Conservation (phyloP, 1,284 basidiomycete genomes). For the Laetiporus sulphureus region DNA sequence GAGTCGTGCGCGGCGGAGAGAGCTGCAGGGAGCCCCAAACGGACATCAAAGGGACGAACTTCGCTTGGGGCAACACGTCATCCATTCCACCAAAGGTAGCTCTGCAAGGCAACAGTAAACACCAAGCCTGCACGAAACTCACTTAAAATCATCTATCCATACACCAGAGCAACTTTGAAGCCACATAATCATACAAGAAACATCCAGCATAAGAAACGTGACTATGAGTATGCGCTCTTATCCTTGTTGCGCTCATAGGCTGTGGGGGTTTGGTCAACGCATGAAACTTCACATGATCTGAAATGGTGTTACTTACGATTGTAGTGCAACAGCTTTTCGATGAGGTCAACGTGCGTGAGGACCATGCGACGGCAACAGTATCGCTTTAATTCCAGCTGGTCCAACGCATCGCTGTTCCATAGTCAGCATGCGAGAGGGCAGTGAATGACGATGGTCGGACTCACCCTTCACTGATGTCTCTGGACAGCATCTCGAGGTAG, state of each 20-base stretch:
- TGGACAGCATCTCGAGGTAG: slow-evolving; percentile 74
- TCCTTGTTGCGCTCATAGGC: slow-evolving; percentile 6
- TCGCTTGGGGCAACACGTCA: too few species aligned
- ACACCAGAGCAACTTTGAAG: neutral
- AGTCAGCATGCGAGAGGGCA: neutral
- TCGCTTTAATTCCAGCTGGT: slow-evolving; percentile 85
- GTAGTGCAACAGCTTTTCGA: slow-evolving; percentile 93
- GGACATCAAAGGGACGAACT: too few species aligned
- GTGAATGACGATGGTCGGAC: slow-evolving; percentile 19
- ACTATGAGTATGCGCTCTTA: too few species aligned
- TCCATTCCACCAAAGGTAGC: too few species aligned
- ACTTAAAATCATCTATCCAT: too few species aligned
- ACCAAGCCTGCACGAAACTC: too few species aligned
- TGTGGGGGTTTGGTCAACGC: neutral
- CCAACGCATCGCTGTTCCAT: slow-evolving; percentile 75
- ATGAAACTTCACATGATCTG: neutral
- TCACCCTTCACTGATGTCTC: slow-evolving; percentile 82
- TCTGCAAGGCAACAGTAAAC: too few species aligned
- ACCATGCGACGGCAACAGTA: slow-evolving; percentile 99
- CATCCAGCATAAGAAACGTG: slow-evolving; percentile 1
- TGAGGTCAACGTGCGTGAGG: slow-evolving; percentile 93
- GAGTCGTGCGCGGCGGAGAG: too few species aligned
- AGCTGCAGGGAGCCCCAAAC: too few species aligned
- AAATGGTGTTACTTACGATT: slow-evolving; percentile 65
- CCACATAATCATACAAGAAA: neutral